phyloP scores from a whole-genome alignment of 352 stramenopile genomes.

The Globisporangium mamillatum region DNA sequence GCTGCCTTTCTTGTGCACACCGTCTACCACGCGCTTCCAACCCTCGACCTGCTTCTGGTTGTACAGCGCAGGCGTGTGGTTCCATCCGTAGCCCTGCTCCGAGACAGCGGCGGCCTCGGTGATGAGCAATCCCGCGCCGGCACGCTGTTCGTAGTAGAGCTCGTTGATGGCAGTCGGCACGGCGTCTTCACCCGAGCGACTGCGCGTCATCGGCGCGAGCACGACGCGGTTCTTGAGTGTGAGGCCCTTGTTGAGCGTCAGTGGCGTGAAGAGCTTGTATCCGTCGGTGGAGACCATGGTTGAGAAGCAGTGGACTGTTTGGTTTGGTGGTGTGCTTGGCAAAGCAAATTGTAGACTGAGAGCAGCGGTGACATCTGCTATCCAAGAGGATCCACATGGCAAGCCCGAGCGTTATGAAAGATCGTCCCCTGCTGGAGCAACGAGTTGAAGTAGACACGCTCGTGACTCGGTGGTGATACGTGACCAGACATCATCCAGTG shows the following conservation, averaged over 20 bases:
- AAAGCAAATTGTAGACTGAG: not conserved
- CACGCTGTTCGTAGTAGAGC: slow-evolving; percentile 30
- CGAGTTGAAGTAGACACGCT: too few species aligned
- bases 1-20: slow-evolving; percentile 47
- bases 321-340: not conserved
- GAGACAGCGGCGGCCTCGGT: slow-evolving; percentile 19
- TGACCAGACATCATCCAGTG: too few species aligned
- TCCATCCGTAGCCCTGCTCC: slow-evolving; percentile 13
- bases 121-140: slow-evolving; percentile 27
- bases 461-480: too few species aligned
- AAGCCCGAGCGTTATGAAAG: too few species aligned
- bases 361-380: too few species aligned
- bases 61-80: slow-evolving; percentile 26
- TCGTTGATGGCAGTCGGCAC: slow-evolving; percentile 31
- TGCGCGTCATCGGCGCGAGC: slow-evolving; percentile 26
- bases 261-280: slow-evolving; percentile 13
- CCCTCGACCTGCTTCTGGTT: slow-evolving; percentile 1
- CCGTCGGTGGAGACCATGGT: not conserved
- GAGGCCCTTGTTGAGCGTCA: slow-evolving; percentile 10
- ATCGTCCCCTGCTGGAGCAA: too few species aligned
- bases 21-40: slow-evolving; percentile 9
- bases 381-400: too few species aligned
- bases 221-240: slow-evolving; percentile 31
- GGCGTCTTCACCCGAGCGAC: not conserved
- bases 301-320: not conserved